Percentiles rank a stretch among this genome's conserved stretches.
phyloP scores from a whole-genome alignment of 306 rosid species.

The Argentina anserina region DNA sequence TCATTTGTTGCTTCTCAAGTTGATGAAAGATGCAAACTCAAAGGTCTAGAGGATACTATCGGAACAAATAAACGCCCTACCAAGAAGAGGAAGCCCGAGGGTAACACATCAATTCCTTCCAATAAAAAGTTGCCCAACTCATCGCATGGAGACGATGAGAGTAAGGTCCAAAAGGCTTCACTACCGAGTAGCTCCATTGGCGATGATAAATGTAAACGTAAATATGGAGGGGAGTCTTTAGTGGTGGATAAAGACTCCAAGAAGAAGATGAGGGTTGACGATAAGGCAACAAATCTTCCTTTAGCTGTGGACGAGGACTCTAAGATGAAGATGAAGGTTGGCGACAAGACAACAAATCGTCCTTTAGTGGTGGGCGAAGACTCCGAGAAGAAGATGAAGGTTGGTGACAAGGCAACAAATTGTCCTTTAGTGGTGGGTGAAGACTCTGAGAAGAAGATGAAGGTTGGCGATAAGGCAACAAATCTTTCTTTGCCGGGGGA shows the following conservation, averaged over 20 bases:
- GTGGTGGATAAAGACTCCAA: constrained; percentile 25
- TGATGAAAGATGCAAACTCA: neutral
- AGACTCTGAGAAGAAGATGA: neutral
- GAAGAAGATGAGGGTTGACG: neutral
- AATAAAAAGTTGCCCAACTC: constrained; percentile 39
- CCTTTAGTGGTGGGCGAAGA: constrained; percentile 28
- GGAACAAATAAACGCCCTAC: constrained; percentile 33
- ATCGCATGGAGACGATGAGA: constrained; percentile 15
- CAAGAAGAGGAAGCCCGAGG: constrained; percentile 47
- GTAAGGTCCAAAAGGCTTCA: constrained; percentile 25
- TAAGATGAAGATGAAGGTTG: neutral
- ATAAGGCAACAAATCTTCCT: neutral
- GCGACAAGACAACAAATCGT: neutral
- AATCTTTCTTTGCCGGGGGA: constrained; percentile 20
- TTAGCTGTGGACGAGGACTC: constrained; percentile 26
- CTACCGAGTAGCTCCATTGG: constrained; percentile 5
- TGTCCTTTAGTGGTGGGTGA: constrained; percentile 24
- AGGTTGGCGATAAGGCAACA: neutral
- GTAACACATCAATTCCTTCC: constrained; percentile 20
- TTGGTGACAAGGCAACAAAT: constrained; percentile 18
- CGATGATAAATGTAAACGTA: neutral
- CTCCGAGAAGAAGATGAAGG: constrained; percentile 52
- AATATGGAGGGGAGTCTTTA: constrained; percentile 19
- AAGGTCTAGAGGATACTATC: constrained; percentile 23
- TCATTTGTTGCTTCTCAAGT: constrained; percentile 7